Percentiles rank a stretch among this genome's conserved stretches.
Evolutionary conservation across 805 yeast genomes (phyloP).

Genomic region (Lipomyces sp.): DNA sequence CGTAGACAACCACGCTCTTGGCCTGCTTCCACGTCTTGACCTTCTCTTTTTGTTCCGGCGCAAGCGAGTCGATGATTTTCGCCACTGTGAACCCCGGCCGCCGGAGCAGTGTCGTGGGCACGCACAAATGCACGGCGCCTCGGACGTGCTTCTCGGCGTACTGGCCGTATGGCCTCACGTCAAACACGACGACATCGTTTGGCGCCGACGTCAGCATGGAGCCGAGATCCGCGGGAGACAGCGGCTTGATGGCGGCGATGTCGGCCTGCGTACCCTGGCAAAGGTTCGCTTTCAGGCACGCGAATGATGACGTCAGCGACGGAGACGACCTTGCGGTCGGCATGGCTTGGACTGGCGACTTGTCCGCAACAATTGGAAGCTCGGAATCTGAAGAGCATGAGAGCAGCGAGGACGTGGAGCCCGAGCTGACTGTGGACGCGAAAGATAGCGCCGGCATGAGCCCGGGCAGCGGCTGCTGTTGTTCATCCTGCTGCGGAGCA

Average conservation of each 20-base stretch:
- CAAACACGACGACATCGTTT: slow-evolving; percentile 52
- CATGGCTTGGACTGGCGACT: no score
- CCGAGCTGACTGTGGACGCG: not conserved
- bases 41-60: slow-evolving; percentile 34
- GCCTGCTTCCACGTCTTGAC: slow-evolving; percentile 31
- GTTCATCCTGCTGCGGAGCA: not conserved
- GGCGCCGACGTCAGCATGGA: slow-evolving; percentile 7
- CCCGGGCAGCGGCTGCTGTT: not conserved
- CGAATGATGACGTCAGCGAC: no score
- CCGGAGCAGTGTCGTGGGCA: slow-evolving; percentile 84
- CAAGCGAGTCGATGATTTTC: slow-evolving; percentile 40
- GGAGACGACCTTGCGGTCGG: no score
- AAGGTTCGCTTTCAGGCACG: no score
- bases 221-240: slow-evolving; percentile 14
- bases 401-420: slow-evolving; percentile 2
- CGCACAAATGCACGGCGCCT: slow-evolving; percentile 69
- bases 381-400: not conserved
- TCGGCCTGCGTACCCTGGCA: slow-evolving; percentile 1
- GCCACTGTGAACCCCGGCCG: slow-evolving; percentile 65
- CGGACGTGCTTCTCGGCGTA: slow-evolving; percentile 56
- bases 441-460: not conserved
- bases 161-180: slow-evolving; percentile 78
- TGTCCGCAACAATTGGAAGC: no score
- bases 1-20: slow-evolving; percentile 49
- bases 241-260: slow-evolving; percentile 10